Conservation (phyloP, 164 flowering plant genomes). For the Sedum album region DNA sequence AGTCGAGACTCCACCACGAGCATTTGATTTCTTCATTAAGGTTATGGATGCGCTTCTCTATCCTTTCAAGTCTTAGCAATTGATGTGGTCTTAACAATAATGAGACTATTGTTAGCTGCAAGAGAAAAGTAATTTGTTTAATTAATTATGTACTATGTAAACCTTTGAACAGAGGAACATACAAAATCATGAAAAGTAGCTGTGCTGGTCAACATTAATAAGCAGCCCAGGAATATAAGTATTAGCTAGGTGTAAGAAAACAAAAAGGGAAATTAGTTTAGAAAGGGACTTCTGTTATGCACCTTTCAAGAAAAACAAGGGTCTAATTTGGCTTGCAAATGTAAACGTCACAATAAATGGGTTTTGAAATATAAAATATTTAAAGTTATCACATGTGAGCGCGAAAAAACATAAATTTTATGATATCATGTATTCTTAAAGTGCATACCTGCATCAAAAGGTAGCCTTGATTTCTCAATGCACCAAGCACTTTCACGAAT, state of each 20-base stretch:
- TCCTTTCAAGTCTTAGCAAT: conserved; percentile 47
- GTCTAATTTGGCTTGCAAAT: background rate
- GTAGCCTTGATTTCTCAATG: conserved; percentile 34
- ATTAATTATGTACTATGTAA: too few relatives aligned
- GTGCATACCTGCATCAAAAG: conserved; percentile 73
- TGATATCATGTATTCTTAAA: background rate
- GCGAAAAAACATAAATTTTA: background rate
- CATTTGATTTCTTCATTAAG: conserved; percentile 93
- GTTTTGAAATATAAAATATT: background rate
- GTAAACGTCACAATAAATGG: background rate
- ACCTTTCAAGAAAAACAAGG: background rate
- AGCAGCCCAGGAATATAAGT: background rate
- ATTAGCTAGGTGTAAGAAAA: background rate
- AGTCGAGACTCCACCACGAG: conserved; percentile 61
- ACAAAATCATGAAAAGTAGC: background rate
- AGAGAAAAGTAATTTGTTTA: background rate
- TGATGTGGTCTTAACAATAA: conserved; percentile 60
- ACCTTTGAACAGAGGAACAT: background rate
- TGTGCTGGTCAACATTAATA: background rate
- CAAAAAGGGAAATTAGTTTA: background rate
- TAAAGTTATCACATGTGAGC: background rate
- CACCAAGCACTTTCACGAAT: conserved; percentile 25
- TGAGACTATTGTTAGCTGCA: conserved; percentile 75
- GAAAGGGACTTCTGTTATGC: background rate
- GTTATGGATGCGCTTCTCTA: conserved; percentile 55